Conservation (phyloP, 352 stramenopile genomes). For the Phytophthora podocarpi region DNA sequence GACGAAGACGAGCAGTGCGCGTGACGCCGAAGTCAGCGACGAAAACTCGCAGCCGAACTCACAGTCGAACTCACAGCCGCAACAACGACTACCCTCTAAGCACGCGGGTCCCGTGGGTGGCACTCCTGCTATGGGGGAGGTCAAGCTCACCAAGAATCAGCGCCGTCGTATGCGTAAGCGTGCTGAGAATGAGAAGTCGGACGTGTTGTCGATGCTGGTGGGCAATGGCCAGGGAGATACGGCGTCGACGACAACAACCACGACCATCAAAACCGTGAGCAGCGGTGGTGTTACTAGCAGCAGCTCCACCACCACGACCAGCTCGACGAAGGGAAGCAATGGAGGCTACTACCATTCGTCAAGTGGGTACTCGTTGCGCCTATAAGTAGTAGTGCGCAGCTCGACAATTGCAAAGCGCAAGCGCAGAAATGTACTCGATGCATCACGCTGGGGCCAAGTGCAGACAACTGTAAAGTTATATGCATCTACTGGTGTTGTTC, state of each 20-base stretch:
- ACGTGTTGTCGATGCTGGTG: constrained; percentile 70
- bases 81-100: constrained; percentile 16
- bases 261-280: constrained; percentile 27
- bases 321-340: constrained; percentile 27
- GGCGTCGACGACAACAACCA: constrained; percentile 31
- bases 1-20: constrained; percentile 22
- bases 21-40: constrained; percentile 26
- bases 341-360: constrained; percentile 72
- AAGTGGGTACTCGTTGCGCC: constrained; percentile 66
- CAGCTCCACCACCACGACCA: constrained; percentile 31
- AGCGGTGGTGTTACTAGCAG: constrained; percentile 13
- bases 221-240: constrained; percentile 20
- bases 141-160: constrained; percentile 83
- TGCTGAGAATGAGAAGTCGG: constrained; percentile 74
- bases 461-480: constrained; percentile 15
- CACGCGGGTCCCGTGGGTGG: constrained; percentile 40
- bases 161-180: constrained; percentile 79
- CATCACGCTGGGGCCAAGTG: constrained; percentile 12
- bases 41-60: constrained; percentile 44
- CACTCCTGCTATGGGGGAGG: constrained; percentile 33
- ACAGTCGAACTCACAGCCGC: neutral
- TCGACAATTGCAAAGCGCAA: constrained; percentile 8
- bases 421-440: constrained; percentile 1
- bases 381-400: constrained; percentile 41
- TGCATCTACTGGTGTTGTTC: constrained; percentile 1